phyloP scores from a whole-genome alignment of 495 filamentous ascomycete genomes.

The Friedmanniomyces endolithicus region DNA sequence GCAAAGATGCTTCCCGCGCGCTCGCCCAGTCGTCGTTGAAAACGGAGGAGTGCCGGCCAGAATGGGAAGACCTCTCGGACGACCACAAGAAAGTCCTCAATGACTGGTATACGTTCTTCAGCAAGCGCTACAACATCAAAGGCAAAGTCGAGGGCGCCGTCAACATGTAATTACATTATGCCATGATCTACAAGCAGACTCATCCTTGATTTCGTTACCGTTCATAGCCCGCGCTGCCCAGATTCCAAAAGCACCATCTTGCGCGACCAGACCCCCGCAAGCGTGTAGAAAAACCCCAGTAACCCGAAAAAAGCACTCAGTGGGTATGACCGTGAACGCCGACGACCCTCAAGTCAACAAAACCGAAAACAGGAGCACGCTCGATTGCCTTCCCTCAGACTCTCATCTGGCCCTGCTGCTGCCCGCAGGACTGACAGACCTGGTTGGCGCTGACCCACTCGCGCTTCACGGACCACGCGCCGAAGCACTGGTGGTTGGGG shows the following conservation, averaged over 20 bases:
- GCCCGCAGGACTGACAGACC: constrained; percentile 36
- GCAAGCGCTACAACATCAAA: constrained; percentile 87
- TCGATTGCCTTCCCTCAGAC: constrained; percentile 3
- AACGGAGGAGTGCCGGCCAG: constrained; percentile 64
- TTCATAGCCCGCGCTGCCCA: too few species aligned
- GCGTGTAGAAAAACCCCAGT: not conserved
- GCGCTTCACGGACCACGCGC: constrained; percentile 42
- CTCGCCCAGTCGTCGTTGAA: constrained; percentile 79
- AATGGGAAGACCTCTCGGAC: constrained; percentile 77
- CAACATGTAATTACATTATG: constrained; percentile 25
- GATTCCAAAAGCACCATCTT: too few species aligned
- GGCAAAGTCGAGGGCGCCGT: constrained; percentile 57
- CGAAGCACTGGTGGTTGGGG: constrained; percentile 48
- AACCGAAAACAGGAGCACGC: not conserved
- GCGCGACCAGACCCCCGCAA: too few species aligned
- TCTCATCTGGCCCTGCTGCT: constrained; percentile 11
- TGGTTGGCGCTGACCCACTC: constrained; percentile 37
- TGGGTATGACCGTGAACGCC: constrained; percentile 12
- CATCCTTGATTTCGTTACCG: not conserved
- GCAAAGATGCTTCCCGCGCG: constrained; percentile 85
- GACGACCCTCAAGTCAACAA: not conserved
- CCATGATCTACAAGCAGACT: not conserved
- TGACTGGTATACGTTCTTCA: constrained; percentile 93
- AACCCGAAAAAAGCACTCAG: constrained; percentile 4
- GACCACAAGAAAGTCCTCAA: constrained; percentile 73